phyloP scores from a whole-genome alignment of 441 rosid species.

The Brassica balearica region DNA sequence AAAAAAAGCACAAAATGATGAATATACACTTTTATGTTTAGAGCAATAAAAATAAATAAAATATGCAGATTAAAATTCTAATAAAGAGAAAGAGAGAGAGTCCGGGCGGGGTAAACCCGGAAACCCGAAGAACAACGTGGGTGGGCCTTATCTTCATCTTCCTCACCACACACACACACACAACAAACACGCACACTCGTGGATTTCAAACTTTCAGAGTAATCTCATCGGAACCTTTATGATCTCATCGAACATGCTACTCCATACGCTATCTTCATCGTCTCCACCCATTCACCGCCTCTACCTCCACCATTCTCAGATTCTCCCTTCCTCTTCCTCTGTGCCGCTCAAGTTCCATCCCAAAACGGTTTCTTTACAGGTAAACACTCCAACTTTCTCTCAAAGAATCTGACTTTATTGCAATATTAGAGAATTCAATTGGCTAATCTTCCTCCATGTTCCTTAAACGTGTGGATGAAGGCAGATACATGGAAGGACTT shows the following conservation, averaged over 20 bases:
- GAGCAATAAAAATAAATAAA: background rate
- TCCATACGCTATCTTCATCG: conserved; percentile 56
- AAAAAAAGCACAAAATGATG: background rate
- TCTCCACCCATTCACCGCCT: conserved; percentile 52
- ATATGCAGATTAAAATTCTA: background rate
- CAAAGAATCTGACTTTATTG: background rate
- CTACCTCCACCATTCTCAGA: conserved; percentile 43
- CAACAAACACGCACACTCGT: background rate
- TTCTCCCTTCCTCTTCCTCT: conserved; percentile 46
- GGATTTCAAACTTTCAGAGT: conserved; percentile 7
- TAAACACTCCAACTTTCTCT: conserved; percentile 32
- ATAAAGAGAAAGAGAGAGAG: background rate
- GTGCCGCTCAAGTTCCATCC: conserved; percentile 46
- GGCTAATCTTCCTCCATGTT: conserved; percentile 50
- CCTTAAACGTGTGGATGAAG: conserved; percentile 63
- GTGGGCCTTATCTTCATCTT: conserved; percentile 47
- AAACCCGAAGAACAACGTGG: conserved; percentile 31
- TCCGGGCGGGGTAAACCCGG: conserved; percentile 3
- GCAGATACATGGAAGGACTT: conserved; percentile 70
- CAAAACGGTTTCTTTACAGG: conserved; percentile 56
- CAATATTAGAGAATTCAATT: background rate
- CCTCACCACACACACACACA: conserved; percentile 13
- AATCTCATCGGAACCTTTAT: conserved; percentile 27
- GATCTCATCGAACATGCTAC: conserved; percentile 54
- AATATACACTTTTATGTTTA: background rate